A percentile compares a stretch with the other conserved stretches of the same genome.
Evolutionary conservation across 139 green algal genomes (phyloP).

Genomic region (Picochlorum sp.): DNA sequence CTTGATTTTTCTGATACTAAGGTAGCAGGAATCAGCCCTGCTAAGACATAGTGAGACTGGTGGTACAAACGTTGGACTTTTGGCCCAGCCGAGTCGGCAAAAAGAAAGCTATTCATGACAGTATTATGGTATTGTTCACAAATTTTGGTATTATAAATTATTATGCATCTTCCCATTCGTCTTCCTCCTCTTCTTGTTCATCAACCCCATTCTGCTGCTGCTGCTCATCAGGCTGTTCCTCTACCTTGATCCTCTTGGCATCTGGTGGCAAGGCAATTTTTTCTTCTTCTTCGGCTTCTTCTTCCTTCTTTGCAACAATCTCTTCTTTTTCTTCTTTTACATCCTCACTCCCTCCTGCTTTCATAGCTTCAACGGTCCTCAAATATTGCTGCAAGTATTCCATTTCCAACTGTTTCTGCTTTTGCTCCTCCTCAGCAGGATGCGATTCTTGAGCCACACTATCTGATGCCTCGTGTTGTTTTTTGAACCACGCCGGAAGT

Average conservation of each 20-base stretch:
- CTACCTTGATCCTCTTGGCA: constrained; percentile 4
- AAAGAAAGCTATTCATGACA: constrained; percentile 24
- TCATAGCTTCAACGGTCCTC: constrained; percentile 14
- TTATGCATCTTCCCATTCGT: constrained; percentile 20
- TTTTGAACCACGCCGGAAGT: constrained; percentile 28
- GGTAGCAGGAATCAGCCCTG: constrained; percentile 19
- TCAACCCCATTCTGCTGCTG: background rate
- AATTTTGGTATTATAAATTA: no score
- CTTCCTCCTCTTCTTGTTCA: constrained; percentile 10
- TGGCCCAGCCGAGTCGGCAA: constrained; percentile 22
- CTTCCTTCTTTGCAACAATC: background rate
- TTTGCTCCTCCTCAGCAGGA: background rate
- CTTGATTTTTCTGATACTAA: constrained; percentile 22
- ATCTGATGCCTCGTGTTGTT: background rate
- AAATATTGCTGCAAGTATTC: constrained; percentile 28
- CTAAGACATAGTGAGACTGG: constrained; percentile 18
- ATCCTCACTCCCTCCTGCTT: background rate
- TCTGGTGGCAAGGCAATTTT: background rate
- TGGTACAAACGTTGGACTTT: constrained; percentile 18
- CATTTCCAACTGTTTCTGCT: constrained; percentile 6
- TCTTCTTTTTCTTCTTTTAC: background rate
- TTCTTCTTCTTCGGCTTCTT: background rate
- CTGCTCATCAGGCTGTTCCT: constrained; percentile 2
- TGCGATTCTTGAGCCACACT: background rate
- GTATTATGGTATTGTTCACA: no score